Evolutionary conservation across 108 stramenopile species (phyloP).

Genomic region (Bacterosira constricta): DNA sequence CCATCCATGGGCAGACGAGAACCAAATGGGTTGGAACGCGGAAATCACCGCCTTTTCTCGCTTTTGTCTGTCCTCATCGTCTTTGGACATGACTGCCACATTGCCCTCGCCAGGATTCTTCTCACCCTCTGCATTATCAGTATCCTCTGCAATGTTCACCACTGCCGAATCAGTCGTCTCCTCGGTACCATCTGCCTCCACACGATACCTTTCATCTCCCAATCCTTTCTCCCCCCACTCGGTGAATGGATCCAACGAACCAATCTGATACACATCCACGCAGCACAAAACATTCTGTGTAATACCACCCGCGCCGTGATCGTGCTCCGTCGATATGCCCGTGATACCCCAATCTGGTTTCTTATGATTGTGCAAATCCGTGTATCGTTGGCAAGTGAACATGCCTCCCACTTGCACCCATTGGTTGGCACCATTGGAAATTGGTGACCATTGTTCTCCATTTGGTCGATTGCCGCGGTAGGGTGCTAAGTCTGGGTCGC

Average conservation of each 20-base stretch:
- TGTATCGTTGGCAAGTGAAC: conserved; percentile 30
- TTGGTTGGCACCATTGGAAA: conserved; percentile 36
- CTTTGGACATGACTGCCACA: conserved; percentile 9
- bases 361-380: conserved; percentile 19
- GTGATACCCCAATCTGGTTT: conserved; percentile 39
- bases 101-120: conserved; percentile 23
- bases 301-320: conserved; percentile 45
- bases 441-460: conserved; percentile 45
- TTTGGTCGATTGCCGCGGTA: conserved; percentile 22
- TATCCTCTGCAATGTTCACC: neutral
- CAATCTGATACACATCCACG: conserved; percentile 20
- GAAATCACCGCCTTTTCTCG: conserved; percentile 38
- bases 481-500: conserved; percentile 1
- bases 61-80: conserved; percentile 22
- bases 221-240: conserved; percentile 26
- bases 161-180: conserved; percentile 6
- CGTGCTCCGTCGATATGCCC: conserved; percentile 30
- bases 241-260: conserved; percentile 10
- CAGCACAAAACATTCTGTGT: conserved; percentile 48
- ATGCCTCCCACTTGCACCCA: conserved; percentile 41
- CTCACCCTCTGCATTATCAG: conserved; percentile 7
- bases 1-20: conserved; percentile 35
- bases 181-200: conserved; percentile 10
- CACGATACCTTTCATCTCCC: conserved; percentile 12
- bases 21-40: conserved; percentile 33